These are phyloP conservation scores for Schwanniomyces etchellsii DNA, from an alignment of 1,139 yeast genomes.

Conservation along the genomic window DNA sequence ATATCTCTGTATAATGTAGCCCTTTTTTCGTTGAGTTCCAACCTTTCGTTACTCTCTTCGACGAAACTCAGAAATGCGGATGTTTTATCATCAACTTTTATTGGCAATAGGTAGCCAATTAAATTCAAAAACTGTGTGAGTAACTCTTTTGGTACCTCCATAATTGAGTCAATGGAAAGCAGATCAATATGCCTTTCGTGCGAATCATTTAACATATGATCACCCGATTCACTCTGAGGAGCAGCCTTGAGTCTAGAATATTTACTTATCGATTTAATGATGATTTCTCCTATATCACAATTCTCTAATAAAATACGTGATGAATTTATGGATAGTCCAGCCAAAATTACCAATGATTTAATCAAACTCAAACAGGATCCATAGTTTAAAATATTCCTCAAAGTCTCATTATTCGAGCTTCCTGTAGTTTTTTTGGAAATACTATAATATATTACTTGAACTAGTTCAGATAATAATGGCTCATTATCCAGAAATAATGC, in stretches of 20 bases:
- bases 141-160: conserved; percentile 70
- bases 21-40: conserved; percentile 23
- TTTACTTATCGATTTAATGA: conserved; percentile 40
- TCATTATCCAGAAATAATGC: conserved; percentile 32
- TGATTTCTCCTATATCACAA: conserved; percentile 36
- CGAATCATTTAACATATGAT: conserved; percentile 1
- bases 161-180: conserved; percentile 60
- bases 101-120: conserved; percentile 55
- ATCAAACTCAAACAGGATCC: conserved; percentile 35
- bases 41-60: conserved; percentile 20
- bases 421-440: conserved; percentile 21
- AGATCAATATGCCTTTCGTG: conserved; percentile 9
- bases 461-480: conserved; percentile 21
- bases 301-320: conserved; percentile 34
- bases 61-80: conserved; percentile 27
- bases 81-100: conserved; percentile 18
- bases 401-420: conserved; percentile 8
- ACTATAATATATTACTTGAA: conserved; percentile 22
- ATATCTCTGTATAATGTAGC: conserved; percentile 17
- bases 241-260: conserved; percentile 16
- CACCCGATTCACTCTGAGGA: conserved; percentile 8
- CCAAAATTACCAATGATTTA: conserved; percentile 35
- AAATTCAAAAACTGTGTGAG: conserved; percentile 51
- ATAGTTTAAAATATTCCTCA: conserved; percentile 21
- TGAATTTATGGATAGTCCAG: conserved; percentile 34